Evolutionary conservation across 345 rosid genomes (phyloP).

Genomic region (Lagerstroemia speciosa): DNA sequence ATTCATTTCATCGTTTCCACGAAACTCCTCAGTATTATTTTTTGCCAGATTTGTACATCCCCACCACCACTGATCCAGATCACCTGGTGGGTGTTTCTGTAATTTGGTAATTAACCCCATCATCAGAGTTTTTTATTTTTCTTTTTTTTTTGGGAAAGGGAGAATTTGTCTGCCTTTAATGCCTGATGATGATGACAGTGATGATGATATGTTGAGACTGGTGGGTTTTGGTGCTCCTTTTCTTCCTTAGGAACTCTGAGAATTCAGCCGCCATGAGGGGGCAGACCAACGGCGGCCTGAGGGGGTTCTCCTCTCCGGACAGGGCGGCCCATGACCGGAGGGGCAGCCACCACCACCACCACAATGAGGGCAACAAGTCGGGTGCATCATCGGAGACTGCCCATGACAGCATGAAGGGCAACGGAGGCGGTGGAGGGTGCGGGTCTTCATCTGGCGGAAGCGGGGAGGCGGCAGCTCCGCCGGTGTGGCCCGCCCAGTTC

Average conservation of each 20-base stretch:
- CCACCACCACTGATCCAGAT: not conserved
- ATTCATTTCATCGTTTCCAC: not conserved
- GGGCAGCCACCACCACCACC: constrained; percentile 12
- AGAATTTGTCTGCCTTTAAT: not conserved
- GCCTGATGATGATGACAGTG: not conserved
- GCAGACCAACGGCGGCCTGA: constrained; percentile 41
- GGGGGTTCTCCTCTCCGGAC: constrained; percentile 45
- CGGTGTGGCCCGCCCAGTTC: constrained; percentile 64
- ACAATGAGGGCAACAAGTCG: constrained; percentile 29
- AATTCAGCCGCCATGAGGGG: constrained; percentile 56
- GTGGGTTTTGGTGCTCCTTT: not conserved
- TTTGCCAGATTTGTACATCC: not conserved
- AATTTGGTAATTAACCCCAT: not conserved
- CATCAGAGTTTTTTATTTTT: not conserved
- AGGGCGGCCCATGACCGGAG: constrained; percentile 46
- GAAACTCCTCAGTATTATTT: not conserved
- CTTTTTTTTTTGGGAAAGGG: not conserved
- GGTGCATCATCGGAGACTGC: constrained; percentile 48
- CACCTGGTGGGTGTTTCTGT: not conserved
- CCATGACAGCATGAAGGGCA: constrained; percentile 43
- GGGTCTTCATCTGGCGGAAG: constrained; percentile 62
- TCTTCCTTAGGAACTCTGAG: constrained; percentile 45
- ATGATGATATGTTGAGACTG: not conserved
- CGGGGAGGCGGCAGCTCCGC: constrained; percentile 34
- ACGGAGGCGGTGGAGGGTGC: constrained; percentile 19